Percentiles rank a stretch among this genome's conserved stretches.
phyloP scores from a whole-genome alignment of 192 early-diverging fungal genomes.

The Linderina pennispora region DNA sequence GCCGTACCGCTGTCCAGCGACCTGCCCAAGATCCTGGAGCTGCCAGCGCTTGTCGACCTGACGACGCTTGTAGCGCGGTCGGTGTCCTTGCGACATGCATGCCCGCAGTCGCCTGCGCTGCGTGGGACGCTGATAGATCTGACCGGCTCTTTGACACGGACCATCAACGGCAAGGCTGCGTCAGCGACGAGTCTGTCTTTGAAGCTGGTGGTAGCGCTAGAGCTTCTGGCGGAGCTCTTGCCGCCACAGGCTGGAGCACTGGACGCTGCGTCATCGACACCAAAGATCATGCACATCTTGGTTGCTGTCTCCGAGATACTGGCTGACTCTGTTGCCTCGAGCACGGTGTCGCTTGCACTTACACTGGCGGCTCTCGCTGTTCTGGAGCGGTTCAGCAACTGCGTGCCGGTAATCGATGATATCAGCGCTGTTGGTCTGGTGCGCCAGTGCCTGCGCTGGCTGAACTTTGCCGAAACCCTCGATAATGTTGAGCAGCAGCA shows the following conservation, averaged over 20 bases:
- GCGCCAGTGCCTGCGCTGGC: slow-evolving; percentile 18
- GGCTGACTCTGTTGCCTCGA: not conserved
- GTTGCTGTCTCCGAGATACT: slow-evolving; percentile 2
- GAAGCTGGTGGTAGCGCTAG: slow-evolving; percentile 12
- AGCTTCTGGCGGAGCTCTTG: slow-evolving; percentile 35
- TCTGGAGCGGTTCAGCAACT: slow-evolving; percentile 11
- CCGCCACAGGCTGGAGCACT: slow-evolving; percentile 9
- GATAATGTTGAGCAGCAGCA: not conserved
- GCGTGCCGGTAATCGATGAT: slow-evolving; percentile 9
- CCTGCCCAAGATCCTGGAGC: not conserved
- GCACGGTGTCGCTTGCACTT: not conserved
- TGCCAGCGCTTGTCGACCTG: not conserved
- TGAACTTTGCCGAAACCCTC: not conserved
- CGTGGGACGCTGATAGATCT: slow-evolving; percentile 22
- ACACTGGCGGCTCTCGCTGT: slow-evolving; percentile 9
- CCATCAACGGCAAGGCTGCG: too few species aligned
- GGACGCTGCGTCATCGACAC: slow-evolving; percentile 7
- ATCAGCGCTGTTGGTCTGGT: slow-evolving; percentile 10
- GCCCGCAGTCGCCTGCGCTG: slow-evolving; percentile 24
- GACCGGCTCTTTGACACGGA: not conserved
- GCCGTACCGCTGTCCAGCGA: slow-evolving; percentile 15
- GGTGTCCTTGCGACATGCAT: slow-evolving; percentile 9
- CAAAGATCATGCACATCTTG: slow-evolving; percentile 10
- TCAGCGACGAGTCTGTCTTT: too few species aligned
- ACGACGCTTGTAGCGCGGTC: slow-evolving; percentile 11